phyloP scores from a whole-genome alignment of 192 early-diverging fungal genomes.

The Backusella circina region DNA sequence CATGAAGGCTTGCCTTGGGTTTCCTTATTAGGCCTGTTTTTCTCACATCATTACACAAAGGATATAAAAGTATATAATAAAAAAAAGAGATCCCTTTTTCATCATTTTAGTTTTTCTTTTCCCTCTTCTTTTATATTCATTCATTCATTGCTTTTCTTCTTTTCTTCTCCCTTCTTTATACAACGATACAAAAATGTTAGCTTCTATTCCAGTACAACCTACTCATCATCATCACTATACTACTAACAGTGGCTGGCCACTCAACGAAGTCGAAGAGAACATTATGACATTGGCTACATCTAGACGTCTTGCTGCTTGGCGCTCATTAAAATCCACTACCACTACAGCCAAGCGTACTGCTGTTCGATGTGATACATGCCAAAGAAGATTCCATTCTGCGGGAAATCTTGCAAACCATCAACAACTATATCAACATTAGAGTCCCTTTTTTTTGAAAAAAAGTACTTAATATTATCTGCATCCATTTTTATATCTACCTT shows the following conservation, averaged over 20 bases:
- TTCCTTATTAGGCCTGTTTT: not conserved
- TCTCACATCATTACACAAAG: not conserved
- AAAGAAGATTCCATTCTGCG: constrained; percentile 9
- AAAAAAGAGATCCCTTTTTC: not conserved
- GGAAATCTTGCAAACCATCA: constrained; percentile 13
- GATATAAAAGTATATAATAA: not conserved
- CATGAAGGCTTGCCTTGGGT: not conserved
- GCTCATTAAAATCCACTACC: not conserved
- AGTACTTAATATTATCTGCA: not conserved
- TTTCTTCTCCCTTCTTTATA: not conserved
- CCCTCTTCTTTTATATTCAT: not conserved
- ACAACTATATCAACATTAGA: constrained; percentile 10
- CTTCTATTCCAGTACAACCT: constrained; percentile 4
- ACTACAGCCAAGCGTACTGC: not conserved
- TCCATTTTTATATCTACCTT: not conserved
- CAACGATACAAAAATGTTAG: not conserved
- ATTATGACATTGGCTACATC: constrained; percentile 1
- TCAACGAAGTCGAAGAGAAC: not conserved
- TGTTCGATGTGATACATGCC: constrained; percentile 3
- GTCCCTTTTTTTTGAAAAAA: not conserved
- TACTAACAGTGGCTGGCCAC: not conserved
- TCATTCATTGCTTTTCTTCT: not conserved
- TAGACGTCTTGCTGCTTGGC: not conserved
- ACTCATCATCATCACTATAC: not conserved
- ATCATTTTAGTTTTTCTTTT: not conserved